phyloP scores from a whole-genome alignment of 2,329 filamentous ascomycete genomes.

The Lecanicillium sp. region DNA sequence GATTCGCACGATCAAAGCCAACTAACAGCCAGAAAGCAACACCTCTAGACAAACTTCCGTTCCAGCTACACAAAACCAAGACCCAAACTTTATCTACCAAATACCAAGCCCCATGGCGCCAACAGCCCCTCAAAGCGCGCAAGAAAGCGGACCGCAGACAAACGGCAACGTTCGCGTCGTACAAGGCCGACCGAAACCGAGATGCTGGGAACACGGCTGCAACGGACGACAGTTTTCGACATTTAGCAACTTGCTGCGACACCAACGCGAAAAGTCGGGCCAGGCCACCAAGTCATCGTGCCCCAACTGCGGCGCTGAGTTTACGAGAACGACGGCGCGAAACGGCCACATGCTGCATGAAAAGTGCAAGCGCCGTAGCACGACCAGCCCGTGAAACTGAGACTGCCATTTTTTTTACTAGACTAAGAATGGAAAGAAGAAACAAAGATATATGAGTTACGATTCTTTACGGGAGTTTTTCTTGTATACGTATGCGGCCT shows the following conservation, averaged over 20 bases:
- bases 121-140: constrained; percentile 28
- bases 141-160: constrained; percentile 24
- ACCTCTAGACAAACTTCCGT: background rate
- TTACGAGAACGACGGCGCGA: constrained; percentile 78
- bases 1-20: too few species aligned
- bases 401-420: too few species aligned
- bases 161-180: constrained; percentile 56
- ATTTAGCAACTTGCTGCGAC: constrained; percentile 86
- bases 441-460: too few species aligned
- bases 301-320: constrained; percentile 85
- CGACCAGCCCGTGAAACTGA: constrained; percentile 16
- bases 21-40: background rate
- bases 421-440: too few species aligned
- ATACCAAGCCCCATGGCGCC: constrained; percentile 14
- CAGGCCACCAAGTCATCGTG: constrained; percentile 84
- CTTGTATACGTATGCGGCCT: too few species aligned
- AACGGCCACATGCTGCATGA: constrained; percentile 82
- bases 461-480: too few species aligned
- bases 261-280: constrained; percentile 91
- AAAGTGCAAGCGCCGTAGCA: constrained; percentile 68
- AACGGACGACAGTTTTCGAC: constrained; percentile 94
- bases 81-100: constrained; percentile 30
- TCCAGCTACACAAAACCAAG: constrained; percentile 11
- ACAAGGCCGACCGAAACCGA: constrained; percentile 78
- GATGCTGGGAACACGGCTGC: constrained; percentile 96